Percentiles rank a stretch among this genome's conserved stretches.
phyloP scores from a whole-genome alignment of 306 rosid genomes.

The Lablab purpureus region DNA sequence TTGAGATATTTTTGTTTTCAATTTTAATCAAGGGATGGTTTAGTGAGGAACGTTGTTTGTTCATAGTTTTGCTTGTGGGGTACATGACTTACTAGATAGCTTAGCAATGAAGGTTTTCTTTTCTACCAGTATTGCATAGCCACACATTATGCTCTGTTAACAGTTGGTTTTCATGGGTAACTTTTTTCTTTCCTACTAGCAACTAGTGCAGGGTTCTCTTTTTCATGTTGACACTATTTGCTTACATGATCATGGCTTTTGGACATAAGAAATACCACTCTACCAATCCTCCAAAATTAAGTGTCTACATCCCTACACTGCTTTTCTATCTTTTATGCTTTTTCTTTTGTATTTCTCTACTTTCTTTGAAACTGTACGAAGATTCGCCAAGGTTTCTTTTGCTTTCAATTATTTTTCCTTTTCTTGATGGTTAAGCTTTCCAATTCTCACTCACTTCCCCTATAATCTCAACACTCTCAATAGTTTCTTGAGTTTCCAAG shows the following conservation, averaged over 20 bases:
- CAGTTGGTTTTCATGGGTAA: not conserved
- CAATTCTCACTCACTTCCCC: conserved; percentile 4
- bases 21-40: not conserved
- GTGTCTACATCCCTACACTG: not conserved
- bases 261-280: not conserved
- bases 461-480: not conserved
- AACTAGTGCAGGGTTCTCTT: not conserved
- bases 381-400: not conserved
- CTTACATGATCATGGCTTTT: not conserved
- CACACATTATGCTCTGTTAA: not conserved
- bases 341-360: conserved; percentile 14
- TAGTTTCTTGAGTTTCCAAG: not conserved
- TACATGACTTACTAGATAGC: not conserved
- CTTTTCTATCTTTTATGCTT: conserved; percentile 36
- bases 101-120: not conserved
- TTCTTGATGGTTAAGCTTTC: conserved; percentile 26
- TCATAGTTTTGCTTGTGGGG: not conserved
- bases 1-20: not conserved
- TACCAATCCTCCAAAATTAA: not conserved
- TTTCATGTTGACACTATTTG: not conserved
- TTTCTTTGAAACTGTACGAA: not conserved
- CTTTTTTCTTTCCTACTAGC: not conserved
- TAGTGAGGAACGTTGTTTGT: not conserved
- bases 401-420: not conserved
- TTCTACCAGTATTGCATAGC: not conserved